Conservation (phyloP, 352 stramenopile genomes). For the Saprolegnia parasitica region DNA sequence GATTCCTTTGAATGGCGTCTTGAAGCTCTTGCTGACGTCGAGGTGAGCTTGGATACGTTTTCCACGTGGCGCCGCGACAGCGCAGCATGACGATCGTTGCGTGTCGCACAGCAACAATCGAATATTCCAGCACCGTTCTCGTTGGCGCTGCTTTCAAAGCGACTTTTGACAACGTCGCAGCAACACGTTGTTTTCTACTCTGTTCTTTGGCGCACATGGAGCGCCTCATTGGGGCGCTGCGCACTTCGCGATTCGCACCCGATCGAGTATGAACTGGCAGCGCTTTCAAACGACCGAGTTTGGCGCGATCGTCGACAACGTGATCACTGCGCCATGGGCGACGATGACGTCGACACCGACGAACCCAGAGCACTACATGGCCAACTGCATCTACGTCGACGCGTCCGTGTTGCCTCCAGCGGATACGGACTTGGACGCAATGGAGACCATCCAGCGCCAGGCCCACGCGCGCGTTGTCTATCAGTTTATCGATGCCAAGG, state of each 20-base stretch:
- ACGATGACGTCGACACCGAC: background rate
- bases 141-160: too few species aligned
- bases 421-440: background rate
- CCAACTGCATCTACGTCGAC: conserved; percentile 7
- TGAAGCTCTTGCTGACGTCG: too few species aligned
- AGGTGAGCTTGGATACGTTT: too few species aligned
- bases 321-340: background rate
- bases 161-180: too few species aligned
- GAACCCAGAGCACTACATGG: conserved; percentile 7
- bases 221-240: background rate
- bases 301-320: background rate
- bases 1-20: too few species aligned
- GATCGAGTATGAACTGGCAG: background rate
- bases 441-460: background rate
- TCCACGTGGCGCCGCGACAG: too few species aligned
- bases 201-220: background rate
- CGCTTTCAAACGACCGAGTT: conserved; percentile 8
- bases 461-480: background rate
- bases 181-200: too few species aligned
- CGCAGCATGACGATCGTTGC: too few species aligned
- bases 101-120: too few species aligned
- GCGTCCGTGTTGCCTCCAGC: background rate
- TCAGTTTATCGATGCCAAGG: background rate
- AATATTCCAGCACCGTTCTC: too few species aligned
- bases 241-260: background rate